Conservation (phyloP, 2,329 filamentous ascomycete species). For the Epichloe sibirici region DNA sequence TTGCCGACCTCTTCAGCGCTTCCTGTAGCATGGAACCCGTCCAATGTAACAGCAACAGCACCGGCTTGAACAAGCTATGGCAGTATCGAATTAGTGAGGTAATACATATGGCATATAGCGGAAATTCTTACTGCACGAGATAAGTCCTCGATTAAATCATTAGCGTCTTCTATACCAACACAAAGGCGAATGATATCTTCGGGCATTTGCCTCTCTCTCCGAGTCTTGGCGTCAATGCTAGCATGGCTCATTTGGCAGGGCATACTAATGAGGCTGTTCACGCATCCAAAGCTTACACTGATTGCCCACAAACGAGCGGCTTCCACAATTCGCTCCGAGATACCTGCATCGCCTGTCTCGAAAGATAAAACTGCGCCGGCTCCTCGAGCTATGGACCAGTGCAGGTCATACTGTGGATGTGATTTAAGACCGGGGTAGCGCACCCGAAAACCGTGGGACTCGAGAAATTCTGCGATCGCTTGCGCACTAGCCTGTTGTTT, state of each 20-base stretch:
- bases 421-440: conserved; percentile 89
- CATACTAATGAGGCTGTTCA: conserved; percentile 98
- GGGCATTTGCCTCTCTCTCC: conserved; percentile 79
- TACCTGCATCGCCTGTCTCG: conserved; percentile 73
- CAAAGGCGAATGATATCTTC: conserved; percentile 94
- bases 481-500: conserved; percentile 93
- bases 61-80: conserved; percentile 79
- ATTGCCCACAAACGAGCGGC: conserved; percentile 87
- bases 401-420: conserved; percentile 91
- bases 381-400: conserved; percentile 90
- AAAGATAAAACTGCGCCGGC: conserved; percentile 92
- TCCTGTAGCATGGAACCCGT: conserved; percentile 61
- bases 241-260: conserved; percentile 99
- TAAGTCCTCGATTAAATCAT: conserved; percentile 88
- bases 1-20: conserved; percentile 20
- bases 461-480: conserved; percentile 82
- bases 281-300: conserved; percentile 93
- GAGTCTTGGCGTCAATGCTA: conserved; percentile 90
- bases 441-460: conserved; percentile 83
- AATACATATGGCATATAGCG: not conserved
- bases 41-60: conserved; percentile 73
- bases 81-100: not conserved
- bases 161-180: conserved; percentile 87
- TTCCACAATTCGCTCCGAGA: conserved; percentile 91
- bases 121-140: conserved; percentile 64